Conservation (phyloP, 371 early-diverging fungal genomes). For the Apophysomyces ossiformis region DNA sequence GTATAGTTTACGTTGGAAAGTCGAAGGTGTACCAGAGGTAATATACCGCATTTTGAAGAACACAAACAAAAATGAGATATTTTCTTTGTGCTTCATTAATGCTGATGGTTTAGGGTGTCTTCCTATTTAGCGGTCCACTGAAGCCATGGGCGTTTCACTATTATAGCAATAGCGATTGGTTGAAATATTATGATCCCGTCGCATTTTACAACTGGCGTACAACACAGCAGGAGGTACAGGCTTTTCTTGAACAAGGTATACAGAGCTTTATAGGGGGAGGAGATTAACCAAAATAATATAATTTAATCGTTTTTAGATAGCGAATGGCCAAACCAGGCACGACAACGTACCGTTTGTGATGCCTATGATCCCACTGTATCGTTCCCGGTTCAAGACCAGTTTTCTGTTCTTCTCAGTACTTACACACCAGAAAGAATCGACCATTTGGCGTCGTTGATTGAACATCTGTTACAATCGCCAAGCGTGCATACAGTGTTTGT, state of each 20-base stretch:
- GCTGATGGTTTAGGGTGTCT: constrained; percentile 18
- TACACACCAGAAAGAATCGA: constrained; percentile 54
- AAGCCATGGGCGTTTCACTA: constrained; percentile 44
- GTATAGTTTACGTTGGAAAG: background rate
- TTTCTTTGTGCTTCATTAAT: constrained; percentile 5
- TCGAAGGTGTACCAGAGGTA: background rate
- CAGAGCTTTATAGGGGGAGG: background rate
- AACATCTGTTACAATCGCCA: constrained; percentile 33
- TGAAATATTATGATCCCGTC: constrained; percentile 28
- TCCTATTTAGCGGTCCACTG: constrained; percentile 27
- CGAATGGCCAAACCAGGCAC: constrained; percentile 25
- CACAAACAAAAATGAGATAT: background rate
- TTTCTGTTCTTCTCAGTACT: constrained; percentile 52
- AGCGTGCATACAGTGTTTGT: constrained; percentile 44
- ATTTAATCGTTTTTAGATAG: constrained; percentile 7
- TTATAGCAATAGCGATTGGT: constrained; percentile 34
- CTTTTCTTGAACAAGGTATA: background rate
- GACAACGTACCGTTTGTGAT: constrained; percentile 29
- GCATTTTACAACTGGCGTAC: constrained; percentile 41
- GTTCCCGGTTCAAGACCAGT: constrained; percentile 34
- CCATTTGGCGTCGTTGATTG: constrained; percentile 37
- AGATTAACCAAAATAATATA: background rate
- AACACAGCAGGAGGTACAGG: constrained; percentile 18
- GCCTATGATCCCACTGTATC: constrained; percentile 1
- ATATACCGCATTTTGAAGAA: background rate